Base-by-base conservation (phyloP, 176 grass and related monocot species). In the Paspalum vaginatum region DNA sequence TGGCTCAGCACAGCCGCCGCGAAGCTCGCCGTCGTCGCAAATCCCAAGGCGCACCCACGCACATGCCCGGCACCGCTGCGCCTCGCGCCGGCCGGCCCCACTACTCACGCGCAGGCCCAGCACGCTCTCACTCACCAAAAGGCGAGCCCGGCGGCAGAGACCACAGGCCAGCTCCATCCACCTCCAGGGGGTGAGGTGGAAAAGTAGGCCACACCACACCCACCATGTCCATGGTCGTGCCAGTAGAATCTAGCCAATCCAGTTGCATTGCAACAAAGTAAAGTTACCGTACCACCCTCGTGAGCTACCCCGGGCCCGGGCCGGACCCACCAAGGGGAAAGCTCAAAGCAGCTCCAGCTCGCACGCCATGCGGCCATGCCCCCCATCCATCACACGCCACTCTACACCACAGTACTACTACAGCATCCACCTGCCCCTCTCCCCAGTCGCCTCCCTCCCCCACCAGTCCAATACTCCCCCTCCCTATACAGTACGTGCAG, bases 241-340 rank as follows among this genome's bases (percentile, higher is more conserved):
- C 52, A 81, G 85, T 71, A 77, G 88, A 91, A 93, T 89, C 91
- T 91, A 79, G 69, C 86, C 88, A 86, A 93, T 88, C 87, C 78
- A 82, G 17, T 84, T 57, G 92, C 81, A 72, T 84, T 57, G 92
- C 81, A 72, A 89, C 91, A 91, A 89, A 93, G 84, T 70, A 39
- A 16, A 18, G 75, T 65, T 84, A 72, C 79, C 68, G 60, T 87
- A 81, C 87, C 37, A 88, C 72, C 89, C 91, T 64, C 88, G 95
- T 98, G 90, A 94, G 79, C 85, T 24, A 64, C 49, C 52, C 5
- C 5, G 60, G 70, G 11, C 81, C 86, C 86, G 55, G 9, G 2
- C 54, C 65, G 39, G n/a, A 11, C 58, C 80, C 84, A 59, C 69
- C 78, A 83, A 25, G 76, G 69, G n/a, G 81, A 61, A 39, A 69